Percentiles rank a stretch among this genome's conserved stretches.
Conservation (phyloP, 805 yeast species). For the Sugiyamaella americana region DNA sequence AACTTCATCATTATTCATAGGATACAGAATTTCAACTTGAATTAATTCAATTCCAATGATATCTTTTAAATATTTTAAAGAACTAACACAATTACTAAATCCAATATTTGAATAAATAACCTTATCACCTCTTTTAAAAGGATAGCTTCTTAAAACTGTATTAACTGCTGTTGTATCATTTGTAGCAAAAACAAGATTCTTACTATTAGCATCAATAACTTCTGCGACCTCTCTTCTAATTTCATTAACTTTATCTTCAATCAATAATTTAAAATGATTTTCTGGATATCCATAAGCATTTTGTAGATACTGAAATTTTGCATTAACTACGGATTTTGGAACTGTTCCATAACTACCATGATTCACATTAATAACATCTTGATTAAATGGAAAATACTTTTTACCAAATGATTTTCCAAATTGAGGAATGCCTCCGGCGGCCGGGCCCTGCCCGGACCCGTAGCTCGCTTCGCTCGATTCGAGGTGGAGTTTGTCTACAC, state of each 20-base stretch:
- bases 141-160: constrained; percentile 48
- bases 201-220: constrained; percentile 43
- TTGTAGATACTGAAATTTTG: constrained; percentile 29
- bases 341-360: constrained; percentile 61
- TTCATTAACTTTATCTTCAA: constrained; percentile 12
- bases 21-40: constrained; percentile 38
- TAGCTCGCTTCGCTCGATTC: too few species aligned
- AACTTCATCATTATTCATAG: constrained; percentile 40
- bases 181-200: constrained; percentile 45
- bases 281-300: constrained; percentile 43
- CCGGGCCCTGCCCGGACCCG: too few species aligned
- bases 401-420: constrained; percentile 9
- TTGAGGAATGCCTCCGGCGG: too few species aligned
- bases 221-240: constrained; percentile 35
- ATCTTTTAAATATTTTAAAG: constrained; percentile 30
- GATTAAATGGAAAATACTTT: constrained; percentile 43
- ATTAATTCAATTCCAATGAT: constrained; percentile 34
- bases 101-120: constrained; percentile 45
- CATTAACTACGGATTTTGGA: constrained; percentile 44
- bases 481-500: too few species aligned
- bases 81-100: constrained; percentile 51
- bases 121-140: constrained; percentile 47
- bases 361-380: constrained; percentile 44
- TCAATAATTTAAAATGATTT: constrained; percentile 27
- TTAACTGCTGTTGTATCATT: constrained; percentile 62